Evolutionary conservation across 1,284 basidiomycete genomes (phyloP).

Genomic region (Boletus sp.): DNA sequence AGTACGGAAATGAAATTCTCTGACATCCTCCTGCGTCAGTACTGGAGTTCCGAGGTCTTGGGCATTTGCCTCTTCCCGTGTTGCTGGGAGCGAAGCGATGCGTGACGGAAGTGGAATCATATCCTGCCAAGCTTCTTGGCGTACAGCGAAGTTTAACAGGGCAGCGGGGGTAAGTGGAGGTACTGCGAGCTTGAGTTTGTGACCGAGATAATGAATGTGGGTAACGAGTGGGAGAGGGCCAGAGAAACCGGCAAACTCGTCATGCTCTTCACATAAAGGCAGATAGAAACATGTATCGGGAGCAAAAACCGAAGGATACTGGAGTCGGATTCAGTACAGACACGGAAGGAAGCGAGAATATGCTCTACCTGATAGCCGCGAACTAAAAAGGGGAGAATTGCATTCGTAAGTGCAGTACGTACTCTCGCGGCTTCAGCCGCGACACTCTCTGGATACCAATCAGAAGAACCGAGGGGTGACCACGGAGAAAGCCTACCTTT

Average conservation of each 20-base stretch:
- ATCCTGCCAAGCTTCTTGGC: slow-evolving; percentile 37
- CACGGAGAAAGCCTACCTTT: slow-evolving; percentile 34
- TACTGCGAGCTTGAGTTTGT: slow-evolving; percentile 35
- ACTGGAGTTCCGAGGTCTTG: slow-evolving; percentile 21
- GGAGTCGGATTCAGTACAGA: slow-evolving; percentile 2
- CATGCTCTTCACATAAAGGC: slow-evolving; percentile 33
- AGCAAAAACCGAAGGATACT: slow-evolving; percentile 42
- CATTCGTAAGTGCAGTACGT: slow-evolving; percentile 28
- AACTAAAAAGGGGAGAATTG: slow-evolving; percentile 32
- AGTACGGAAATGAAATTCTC: slow-evolving; percentile 35
- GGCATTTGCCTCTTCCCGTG: slow-evolving; percentile 33
- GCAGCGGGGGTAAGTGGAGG: slow-evolving; percentile 40
- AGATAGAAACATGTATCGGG: slow-evolving; percentile 39
- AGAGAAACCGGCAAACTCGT: slow-evolving; percentile 24
- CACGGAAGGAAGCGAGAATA: neutral
- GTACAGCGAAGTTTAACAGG: slow-evolving; percentile 35
- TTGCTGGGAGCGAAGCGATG: slow-evolving; percentile 30
- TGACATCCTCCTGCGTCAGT: slow-evolving; percentile 39
- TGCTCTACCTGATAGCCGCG: slow-evolving; percentile 36
- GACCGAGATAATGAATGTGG: slow-evolving; percentile 40
- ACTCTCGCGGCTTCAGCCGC: slow-evolving; percentile 15
- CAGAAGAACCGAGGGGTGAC: slow-evolving; percentile 10
- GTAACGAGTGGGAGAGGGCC: slow-evolving; percentile 29
- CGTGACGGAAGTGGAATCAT: slow-evolving; percentile 23
- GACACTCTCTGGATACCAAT: slow-evolving; percentile 23